Evolutionary conservation across 768 basidiomycete species (phyloP).

Genomic region (Lentinula sp.): DNA sequence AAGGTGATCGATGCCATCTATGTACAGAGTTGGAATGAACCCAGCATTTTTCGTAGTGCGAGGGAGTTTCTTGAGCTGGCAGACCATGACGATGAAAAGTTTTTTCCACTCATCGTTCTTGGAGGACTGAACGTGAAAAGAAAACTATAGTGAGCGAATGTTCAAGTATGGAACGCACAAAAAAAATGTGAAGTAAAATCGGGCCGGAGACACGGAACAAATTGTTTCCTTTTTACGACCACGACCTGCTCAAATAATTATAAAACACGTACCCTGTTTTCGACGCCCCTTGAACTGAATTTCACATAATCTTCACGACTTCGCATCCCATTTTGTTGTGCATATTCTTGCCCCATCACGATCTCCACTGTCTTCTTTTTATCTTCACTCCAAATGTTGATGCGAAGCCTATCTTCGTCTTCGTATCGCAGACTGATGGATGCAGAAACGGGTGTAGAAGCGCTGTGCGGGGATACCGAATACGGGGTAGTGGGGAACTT

Average conservation of each 20-base stretch:
- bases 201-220: no score
- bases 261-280: no score
- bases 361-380: neutral
- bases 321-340: neutral
- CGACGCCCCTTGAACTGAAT: neutral
- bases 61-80: neutral
- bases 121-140: neutral
- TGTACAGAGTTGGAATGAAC: neutral
- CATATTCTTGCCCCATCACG: neutral
- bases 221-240: no score
- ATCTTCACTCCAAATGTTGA: neutral
- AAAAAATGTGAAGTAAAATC: no score
- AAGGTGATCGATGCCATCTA: neutral
- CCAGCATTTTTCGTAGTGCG: neutral
- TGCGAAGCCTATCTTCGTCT: neutral
- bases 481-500: no score
- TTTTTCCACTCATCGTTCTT: neutral
- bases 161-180: no score
- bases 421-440: neutral
- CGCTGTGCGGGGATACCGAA: no score
- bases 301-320: neutral
- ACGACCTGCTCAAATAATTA: no score
- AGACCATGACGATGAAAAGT: neutral
- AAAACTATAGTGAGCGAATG: neutral
- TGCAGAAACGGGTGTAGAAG: neutral